Evolutionary conservation across 805 yeast species (phyloP).

Genomic region (Metschnikowia santaceciliae): DNA sequence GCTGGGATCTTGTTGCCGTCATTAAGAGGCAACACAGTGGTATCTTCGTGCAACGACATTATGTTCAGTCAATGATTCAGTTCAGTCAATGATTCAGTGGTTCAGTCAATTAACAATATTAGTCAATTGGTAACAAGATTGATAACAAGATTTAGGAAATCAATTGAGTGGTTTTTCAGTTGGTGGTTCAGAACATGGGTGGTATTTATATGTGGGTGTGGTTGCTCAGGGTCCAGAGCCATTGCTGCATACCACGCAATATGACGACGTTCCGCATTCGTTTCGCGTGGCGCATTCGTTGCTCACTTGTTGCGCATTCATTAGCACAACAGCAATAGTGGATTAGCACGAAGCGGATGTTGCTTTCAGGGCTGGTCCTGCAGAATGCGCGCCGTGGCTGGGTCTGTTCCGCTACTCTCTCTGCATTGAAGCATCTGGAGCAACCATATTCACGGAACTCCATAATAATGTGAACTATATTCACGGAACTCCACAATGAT

Average conservation of each 20-base stretch:
- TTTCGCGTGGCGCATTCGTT: neutral
- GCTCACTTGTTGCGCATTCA: too few species aligned
- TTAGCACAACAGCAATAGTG: neutral
- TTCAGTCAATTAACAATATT: too few species aligned
- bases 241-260: neutral
- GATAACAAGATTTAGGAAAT: too few species aligned
- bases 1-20: slow-evolving; percentile 16
- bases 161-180: too few species aligned
- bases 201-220: neutral
- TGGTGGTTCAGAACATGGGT: too few species aligned
- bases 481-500: too few species aligned
- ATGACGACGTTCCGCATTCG: neutral
- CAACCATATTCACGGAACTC: neutral
- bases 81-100: neutral
- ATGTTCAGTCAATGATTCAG: neutral
- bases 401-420: too few species aligned
- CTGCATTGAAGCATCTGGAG: neutral
- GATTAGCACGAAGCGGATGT: neutral
- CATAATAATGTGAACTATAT: neutral
- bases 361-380: neutral
- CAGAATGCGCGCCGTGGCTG: neutral
- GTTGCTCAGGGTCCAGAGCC: neutral
- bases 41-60: slow-evolving; percentile 12
- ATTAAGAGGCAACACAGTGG: slow-evolving; percentile 11
- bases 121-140: too few species aligned